Percentiles rank a stretch among this genome's conserved stretches.
Evolutionary conservation across 306 rosid species (phyloP).

Genomic region (Glycine latifolia): DNA sequence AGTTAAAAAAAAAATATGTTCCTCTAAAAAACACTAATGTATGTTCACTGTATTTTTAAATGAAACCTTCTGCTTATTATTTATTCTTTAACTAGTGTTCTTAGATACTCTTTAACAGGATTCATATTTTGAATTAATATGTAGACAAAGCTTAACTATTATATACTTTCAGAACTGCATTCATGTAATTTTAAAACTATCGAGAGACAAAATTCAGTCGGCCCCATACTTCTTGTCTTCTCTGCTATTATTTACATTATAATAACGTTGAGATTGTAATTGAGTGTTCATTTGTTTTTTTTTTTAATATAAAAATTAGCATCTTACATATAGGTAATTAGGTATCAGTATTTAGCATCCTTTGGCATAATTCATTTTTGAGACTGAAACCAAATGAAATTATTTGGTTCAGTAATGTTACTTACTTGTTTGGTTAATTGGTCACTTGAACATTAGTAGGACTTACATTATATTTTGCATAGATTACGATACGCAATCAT

Average conservation of each 20-base stretch:
- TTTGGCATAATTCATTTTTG: slow-evolving; percentile 12
- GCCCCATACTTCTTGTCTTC: slow-evolving; percentile 15
- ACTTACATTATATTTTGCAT: neutral
- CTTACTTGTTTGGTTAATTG: neutral
- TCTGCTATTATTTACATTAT: neutral
- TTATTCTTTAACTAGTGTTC: neutral
- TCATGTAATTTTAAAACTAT: neutral
- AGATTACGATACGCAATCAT: neutral
- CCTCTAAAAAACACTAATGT: too few species aligned
- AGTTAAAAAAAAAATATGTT: too few species aligned
- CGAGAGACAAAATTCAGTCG: neutral
- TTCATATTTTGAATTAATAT: neutral
- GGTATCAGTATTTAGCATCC: neutral
- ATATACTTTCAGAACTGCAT: neutral
- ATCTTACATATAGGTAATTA: neutral
- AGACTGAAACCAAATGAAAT: slow-evolving; percentile 10
- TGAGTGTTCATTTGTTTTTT: neutral
- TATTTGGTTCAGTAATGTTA: neutral
- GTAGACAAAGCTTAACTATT: neutral
- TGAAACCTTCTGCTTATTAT: neutral
- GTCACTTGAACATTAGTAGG: neutral
- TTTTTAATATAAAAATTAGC: neutral
- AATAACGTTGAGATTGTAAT: slow-evolving; percentile 2
- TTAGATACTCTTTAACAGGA: neutral
- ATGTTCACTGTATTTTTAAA: neutral